Evolutionary conservation across 202 grass and related monocot genomes (phyloP).

Genomic region (Digitaria exilis): DNA sequence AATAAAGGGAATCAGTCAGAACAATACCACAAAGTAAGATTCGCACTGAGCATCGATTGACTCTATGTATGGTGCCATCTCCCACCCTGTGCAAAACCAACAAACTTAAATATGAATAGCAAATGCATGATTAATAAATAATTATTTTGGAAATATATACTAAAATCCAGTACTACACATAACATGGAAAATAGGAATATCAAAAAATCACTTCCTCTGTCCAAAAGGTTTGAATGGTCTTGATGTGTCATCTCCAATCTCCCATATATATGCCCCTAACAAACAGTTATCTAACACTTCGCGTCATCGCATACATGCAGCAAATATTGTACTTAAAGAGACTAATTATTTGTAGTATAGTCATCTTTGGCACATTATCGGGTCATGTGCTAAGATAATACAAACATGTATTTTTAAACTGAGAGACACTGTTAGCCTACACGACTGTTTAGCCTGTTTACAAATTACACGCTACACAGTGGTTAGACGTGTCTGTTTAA

Average conservation of each 20-base stretch:
- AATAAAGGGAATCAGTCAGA: slow-evolving; percentile 25
- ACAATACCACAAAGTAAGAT: slow-evolving; percentile 68
- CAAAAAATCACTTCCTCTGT: background rate
- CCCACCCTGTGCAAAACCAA: slow-evolving; percentile 68
- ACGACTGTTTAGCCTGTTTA: too few species aligned
- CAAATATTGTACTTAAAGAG: background rate
- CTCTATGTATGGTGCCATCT: slow-evolving; percentile 97
- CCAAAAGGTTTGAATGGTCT: background rate
- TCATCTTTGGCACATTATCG: background rate
- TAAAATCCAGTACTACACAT: slow-evolving; percentile 2
- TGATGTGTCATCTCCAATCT: background rate
- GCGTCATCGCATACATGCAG: slow-evolving; percentile 2
- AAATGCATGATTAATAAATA: slow-evolving; percentile 1
- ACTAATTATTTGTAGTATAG: background rate
- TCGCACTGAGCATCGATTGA: slow-evolving; percentile 78
- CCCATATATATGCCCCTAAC: background rate
- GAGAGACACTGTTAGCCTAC: background rate
- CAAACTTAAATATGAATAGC: slow-evolving; percentile 7
- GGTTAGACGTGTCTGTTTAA: too few species aligned
- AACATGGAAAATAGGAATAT: background rate
- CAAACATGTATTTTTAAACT: background rate
- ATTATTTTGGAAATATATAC: slow-evolving; percentile 2
- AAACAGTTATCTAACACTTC: background rate
- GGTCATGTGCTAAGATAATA: background rate
- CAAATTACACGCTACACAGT: too few species aligned